Percentiles rank a stretch among this genome's conserved stretches.
Conservation (phyloP, 1,284 basidiomycete genomes). For the Apiotrichum sp. region DNA sequence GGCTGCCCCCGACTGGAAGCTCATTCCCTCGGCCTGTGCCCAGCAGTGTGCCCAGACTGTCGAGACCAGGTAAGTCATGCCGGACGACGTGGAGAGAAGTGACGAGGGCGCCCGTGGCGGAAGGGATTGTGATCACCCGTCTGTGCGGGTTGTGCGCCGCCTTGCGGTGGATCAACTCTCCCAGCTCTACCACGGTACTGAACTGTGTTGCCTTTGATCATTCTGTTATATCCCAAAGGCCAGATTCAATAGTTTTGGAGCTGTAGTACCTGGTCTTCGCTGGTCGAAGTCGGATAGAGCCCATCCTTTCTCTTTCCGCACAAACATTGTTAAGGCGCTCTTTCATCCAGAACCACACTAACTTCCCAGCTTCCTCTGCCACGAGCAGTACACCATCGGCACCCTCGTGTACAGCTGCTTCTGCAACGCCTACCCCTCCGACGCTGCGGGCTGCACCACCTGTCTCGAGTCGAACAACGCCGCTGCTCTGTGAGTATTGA, state of each 20-base stretch:
- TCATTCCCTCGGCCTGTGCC: slow-evolving; percentile 38
- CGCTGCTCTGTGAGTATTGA: slow-evolving; percentile 24
- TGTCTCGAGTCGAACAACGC: slow-evolving; percentile 41
- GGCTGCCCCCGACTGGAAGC: slow-evolving; percentile 36
- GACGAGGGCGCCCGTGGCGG: not conserved
- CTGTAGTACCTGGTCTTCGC: too few species aligned
- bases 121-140: too few species aligned
- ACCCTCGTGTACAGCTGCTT: slow-evolving; percentile 42
- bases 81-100: too few species aligned
- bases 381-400: slow-evolving; percentile 18
- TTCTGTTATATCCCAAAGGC: too few species aligned
- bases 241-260: too few species aligned
- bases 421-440: slow-evolving; percentile 39
- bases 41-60: slow-evolving; percentile 30
- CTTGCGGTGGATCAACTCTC: too few species aligned
- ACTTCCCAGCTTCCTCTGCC: slow-evolving; percentile 10
- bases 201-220: too few species aligned
- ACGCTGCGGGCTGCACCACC: slow-evolving; percentile 32
- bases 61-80: slow-evolving; percentile 22
- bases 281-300: too few species aligned
- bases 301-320: not conserved
- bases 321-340: not conserved
- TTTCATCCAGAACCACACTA: too few species aligned
- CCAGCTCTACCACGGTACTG: too few species aligned
- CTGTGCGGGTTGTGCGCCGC: too few species aligned